Evolutionary conservation across 768 basidiomycete genomes (phyloP).

Genomic region (Lactarius hatsudake): DNA sequence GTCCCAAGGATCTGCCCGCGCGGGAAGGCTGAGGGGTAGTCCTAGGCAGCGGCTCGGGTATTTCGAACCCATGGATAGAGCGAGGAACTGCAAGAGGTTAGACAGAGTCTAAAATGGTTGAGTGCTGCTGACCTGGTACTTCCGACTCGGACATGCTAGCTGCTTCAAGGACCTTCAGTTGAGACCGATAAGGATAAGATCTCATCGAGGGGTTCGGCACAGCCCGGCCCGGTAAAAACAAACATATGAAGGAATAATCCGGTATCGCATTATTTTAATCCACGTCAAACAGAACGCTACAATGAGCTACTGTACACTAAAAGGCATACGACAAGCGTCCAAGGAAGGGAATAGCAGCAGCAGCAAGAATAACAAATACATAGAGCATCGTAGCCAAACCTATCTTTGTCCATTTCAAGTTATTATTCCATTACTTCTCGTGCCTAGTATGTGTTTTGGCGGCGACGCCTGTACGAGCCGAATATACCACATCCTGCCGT

Average conservation of each 20-base stretch:
- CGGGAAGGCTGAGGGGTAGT: background rate
- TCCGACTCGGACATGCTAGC: background rate
- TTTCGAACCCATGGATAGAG: background rate
- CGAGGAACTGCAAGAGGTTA: background rate
- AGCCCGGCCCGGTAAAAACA: background rate
- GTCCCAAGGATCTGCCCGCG: constrained; percentile 4
- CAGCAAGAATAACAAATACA: constrained; percentile 1
- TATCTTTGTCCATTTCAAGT: constrained; percentile 8
- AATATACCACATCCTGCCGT: constrained; percentile 63
- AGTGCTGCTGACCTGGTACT: background rate
- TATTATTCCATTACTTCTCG: background rate
- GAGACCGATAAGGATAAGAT: background rate
- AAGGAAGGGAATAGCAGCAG: background rate
- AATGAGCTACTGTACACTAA: background rate
- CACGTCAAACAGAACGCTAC: background rate
- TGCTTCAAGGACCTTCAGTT: too few species aligned
- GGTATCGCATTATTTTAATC: background rate
- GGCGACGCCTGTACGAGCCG: constrained; percentile 53
- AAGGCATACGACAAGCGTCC: background rate
- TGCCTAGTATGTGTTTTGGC: constrained; percentile 30
- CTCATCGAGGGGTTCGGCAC: background rate
- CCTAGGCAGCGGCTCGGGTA: background rate
- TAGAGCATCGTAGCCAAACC: background rate
- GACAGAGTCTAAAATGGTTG: background rate
- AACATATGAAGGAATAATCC: background rate